phyloP scores from a whole-genome alignment of 176 grass and related monocot genomes.

The Coix lacrymajobi region DNA sequence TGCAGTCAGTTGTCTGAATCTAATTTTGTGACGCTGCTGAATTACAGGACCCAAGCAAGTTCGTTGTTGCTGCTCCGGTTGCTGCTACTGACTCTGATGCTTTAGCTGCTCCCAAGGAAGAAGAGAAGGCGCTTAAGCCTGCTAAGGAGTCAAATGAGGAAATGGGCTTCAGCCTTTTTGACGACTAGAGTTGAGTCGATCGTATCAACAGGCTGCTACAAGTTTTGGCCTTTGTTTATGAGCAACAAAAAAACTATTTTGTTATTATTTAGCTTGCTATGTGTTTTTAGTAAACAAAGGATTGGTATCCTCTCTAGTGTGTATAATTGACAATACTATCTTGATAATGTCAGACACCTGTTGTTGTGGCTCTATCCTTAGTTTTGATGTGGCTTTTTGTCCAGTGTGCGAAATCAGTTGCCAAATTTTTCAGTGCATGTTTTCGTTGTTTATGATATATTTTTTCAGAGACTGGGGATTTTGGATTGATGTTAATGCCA shows the following conservation, averaged over 20 bases:
- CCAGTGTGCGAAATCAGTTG: too few species aligned
- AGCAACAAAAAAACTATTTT: neutral
- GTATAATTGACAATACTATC: neutral
- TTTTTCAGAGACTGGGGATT: too few species aligned
- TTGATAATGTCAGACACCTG: neutral
- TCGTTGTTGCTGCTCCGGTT: conserved; percentile 45
- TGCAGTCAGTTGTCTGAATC: neutral
- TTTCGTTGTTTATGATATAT: neutral
- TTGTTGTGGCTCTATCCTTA: neutral
- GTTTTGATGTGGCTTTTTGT: neutral
- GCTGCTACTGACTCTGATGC: conserved; percentile 31
- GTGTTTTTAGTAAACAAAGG: neutral
- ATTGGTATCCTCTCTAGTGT: neutral
- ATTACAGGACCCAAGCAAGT: conserved; percentile 77
- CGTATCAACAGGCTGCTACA: neutral
- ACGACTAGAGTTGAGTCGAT: conserved; percentile 26
- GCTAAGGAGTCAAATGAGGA: conserved; percentile 57
- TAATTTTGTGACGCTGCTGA: neutral
- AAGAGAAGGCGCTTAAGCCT: conserved; percentile 48
- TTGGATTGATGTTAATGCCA: too few species aligned
- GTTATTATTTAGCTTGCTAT: neutral
- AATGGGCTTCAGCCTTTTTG: conserved; percentile 63
- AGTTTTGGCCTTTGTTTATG: conserved; percentile 23
- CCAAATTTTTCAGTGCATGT: neutral
- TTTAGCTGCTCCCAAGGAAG: conserved; percentile 33